These are phyloP conservation scores for Phanerochaete carnosa DNA, from an alignment of 768 basidiomycete genomes.

Conservation along the genomic window DNA sequence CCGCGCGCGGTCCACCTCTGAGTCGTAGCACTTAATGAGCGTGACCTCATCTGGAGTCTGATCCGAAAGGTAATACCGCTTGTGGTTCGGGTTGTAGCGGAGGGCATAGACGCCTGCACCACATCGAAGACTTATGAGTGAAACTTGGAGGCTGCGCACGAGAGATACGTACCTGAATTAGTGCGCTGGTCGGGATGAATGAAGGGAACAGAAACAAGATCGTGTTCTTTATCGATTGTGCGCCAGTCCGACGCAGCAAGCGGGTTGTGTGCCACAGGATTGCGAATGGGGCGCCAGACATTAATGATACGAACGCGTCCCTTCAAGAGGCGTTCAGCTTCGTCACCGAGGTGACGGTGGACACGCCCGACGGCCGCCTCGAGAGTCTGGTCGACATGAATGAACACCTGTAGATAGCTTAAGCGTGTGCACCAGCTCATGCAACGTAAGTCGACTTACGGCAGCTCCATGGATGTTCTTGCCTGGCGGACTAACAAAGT, in stretches of 20 bases:
- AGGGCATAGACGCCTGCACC: conserved; percentile 28
- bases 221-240: conserved; percentile 29
- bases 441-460: conserved; percentile 19
- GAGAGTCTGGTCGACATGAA: conserved; percentile 46
- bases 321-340: conserved; percentile 39
- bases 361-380: conserved; percentile 35
- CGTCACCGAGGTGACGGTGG: conserved; percentile 33
- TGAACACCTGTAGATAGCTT: conserved; percentile 26
- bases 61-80: conserved; percentile 37
- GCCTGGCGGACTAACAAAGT: conserved; percentile 3
- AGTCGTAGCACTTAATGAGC: conserved; percentile 45
- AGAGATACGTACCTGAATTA: conserved; percentile 22
- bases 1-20: conserved; percentile 34
- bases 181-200: conserved; percentile 34
- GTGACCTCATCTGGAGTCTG: conserved; percentile 40
- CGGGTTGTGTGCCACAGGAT: conserved; percentile 38
- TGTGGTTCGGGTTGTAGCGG: conserved; percentile 32
- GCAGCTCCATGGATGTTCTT: conserved; percentile 25
- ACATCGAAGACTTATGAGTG: conserved; percentile 8
- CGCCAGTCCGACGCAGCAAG: conserved; percentile 42
- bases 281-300: conserved; percentile 42
- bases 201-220: conserved; percentile 36
- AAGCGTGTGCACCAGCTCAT: not conserved
- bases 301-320: conserved; percentile 43
- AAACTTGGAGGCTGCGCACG: not conserved